Evolutionary conservation across 352 stramenopile species (phyloP), one percentile per base, ranked within the genome.

Genomic region (Phytophthora pini): DNA sequence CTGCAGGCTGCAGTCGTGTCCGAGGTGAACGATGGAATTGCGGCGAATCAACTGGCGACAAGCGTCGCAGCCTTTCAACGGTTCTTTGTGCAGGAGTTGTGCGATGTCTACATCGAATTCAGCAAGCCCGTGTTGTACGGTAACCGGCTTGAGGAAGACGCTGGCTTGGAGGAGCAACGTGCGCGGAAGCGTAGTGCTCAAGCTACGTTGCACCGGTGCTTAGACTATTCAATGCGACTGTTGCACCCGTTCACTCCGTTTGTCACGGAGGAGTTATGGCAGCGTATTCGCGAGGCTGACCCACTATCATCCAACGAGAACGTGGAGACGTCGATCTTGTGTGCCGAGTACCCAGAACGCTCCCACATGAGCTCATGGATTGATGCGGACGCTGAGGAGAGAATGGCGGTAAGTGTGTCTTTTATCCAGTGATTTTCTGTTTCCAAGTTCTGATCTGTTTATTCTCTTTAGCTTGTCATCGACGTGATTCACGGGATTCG

Each of bases 191-290:
- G 84, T 65, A 90, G 92, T 39, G 93, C 97, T 26, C 95, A 98
- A 72, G 86, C 84, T 7, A 98, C 90, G 9, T 77, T 99, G 6
- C 98, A 96, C 76, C 80, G 95, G 27, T 97, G 94, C 34, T 75
- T 99, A 38, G 97, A 99, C 61, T 88, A 88, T 61, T 98, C 94
- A 17, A 90, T 99, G 68, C 90, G 97, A 17, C 82, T 99, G 48
- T 74, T 99, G 34, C 98, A 99, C 68, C 98, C 98, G 6, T 98
- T 99, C 71, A 99, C 99, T 74, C 98, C 98, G n/a, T 99, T 99
- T 74, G 94, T 99, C 22, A 99, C 98, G 0, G 98, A 99, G 82
- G 98, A 99, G 74, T 82, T 99, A 9, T 99, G 98, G 98, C 81
- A 92, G 67, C 81, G 84, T 31, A 87, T 94, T 59, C 77, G 75